Conservation (phyloP, 176 grass and related monocot genomes). For the Phragmites australis region DNA sequence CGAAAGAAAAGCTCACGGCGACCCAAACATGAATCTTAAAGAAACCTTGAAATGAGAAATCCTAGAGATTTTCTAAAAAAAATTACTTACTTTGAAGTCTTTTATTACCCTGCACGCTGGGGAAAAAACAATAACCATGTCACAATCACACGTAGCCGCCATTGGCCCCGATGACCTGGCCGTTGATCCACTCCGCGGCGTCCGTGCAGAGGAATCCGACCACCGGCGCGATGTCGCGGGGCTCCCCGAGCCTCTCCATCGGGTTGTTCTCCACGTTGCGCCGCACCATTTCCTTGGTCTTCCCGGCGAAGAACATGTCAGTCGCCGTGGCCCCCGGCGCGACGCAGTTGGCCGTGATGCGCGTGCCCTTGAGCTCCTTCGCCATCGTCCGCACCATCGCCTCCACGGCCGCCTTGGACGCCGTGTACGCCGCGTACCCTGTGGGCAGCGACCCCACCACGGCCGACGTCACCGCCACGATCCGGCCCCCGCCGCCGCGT, state of each 20-base stretch:
- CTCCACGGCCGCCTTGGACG: conserved; percentile 57
- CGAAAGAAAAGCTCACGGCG: too few relatives aligned
- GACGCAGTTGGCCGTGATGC: conserved; percentile 59
- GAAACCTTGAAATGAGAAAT: too few relatives aligned
- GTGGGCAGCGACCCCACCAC: conserved; percentile 22
- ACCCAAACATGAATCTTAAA: too few relatives aligned
- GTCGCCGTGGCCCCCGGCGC: conserved; percentile 46
- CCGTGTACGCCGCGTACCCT: conserved; percentile 46
- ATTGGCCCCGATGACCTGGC: conserved; percentile 59
- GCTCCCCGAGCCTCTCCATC: conserved; percentile 46
- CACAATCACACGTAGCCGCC: conserved; percentile 54
- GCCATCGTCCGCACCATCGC: conserved; percentile 49
- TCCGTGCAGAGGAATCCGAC: conserved; percentile 70
- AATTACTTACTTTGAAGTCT: too few relatives aligned
- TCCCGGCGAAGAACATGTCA: conserved; percentile 53
- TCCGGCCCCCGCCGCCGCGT: conserved; percentile 63
- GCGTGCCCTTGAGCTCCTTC: conserved; percentile 56
- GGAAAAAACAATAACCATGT: too few relatives aligned
- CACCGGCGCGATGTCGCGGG: conserved; percentile 50
- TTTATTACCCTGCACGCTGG: too few relatives aligned
- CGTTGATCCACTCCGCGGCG: conserved; percentile 64
- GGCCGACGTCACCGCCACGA: conserved; percentile 68
- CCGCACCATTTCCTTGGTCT: conserved; percentile 36
- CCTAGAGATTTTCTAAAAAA: too few relatives aligned
- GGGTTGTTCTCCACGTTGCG: conserved; percentile 20